These are phyloP conservation scores for Debaryomyces psychrophilus DNA, from an alignment of 1,139 yeast genomes.

Conservation along the genomic window DNA sequence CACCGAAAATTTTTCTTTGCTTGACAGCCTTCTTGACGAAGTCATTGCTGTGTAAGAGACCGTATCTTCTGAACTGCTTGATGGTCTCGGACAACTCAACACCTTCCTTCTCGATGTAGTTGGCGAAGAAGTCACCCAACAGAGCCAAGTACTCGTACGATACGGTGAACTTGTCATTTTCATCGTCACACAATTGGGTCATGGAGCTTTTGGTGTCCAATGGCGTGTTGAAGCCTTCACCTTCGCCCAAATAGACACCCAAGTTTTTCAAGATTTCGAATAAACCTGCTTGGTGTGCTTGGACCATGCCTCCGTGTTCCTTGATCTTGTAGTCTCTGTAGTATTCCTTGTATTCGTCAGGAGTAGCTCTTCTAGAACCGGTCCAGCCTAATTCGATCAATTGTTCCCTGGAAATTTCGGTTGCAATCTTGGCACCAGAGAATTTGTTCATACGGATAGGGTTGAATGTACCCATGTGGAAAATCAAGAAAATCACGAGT, in stretches of 20 bases:
- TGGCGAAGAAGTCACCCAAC: conserved; percentile 51
- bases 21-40: conserved; percentile 43
- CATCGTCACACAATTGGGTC: conserved; percentile 30
- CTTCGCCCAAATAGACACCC: conserved; percentile 65
- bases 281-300: conserved; percentile 75
- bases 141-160: conserved; percentile 57
- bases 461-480: conserved; percentile 75
- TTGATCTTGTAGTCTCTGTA: conserved; percentile 69
- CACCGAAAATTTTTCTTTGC: conserved; percentile 34
- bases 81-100: conserved; percentile 41
- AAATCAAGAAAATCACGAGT: conserved; percentile 54
- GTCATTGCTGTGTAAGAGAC: conserved; percentile 55
- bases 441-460: conserved; percentile 52
- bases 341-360: conserved; percentile 71
- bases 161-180: conserved; percentile 44
- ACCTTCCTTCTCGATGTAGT: conserved; percentile 35
- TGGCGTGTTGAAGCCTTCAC: conserved; percentile 84
- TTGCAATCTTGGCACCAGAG: conserved; percentile 30
- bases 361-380: conserved; percentile 74
- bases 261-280: conserved; percentile 61
- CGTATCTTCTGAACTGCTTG: conserved; percentile 63
- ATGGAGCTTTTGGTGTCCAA: conserved; percentile 33
- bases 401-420: conserved; percentile 53
- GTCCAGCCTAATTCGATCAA: conserved; percentile 87
- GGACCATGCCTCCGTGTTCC: conserved; percentile 74